Evolutionary conservation across 2,329 filamentous ascomycete species (phyloP), one percentile per base, ranked within the genome.

Genomic region (Colletotrichum tanaceti): DNA sequence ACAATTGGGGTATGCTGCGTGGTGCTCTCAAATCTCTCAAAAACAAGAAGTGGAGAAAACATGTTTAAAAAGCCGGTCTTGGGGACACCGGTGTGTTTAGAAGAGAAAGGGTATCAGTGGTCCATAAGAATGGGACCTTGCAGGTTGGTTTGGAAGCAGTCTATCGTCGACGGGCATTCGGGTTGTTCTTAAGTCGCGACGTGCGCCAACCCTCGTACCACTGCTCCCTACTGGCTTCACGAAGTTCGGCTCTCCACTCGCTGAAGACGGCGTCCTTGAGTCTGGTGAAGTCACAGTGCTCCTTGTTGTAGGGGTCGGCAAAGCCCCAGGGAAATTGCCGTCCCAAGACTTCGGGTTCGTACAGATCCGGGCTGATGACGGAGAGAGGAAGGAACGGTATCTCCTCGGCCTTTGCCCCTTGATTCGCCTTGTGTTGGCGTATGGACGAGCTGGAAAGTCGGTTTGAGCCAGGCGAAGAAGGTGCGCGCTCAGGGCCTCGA

Each of bases 121-220:
- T 50, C 38, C 28, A 10, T 35, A 35, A 35, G 50, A 59, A 38
- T 32, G 55, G 5, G 43, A 16, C 35, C 50, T 47, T 28, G 44
- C 20, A 35, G 22, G 55, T 43, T 53, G 62, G 58, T 18, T 52
- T 49, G 38, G 50, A 54, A 59, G 22, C 50, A 47, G 44, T 68
- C 74, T 76, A 82, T 75, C 78, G 74, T 55, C 75, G 77, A 67
- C 77, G 77, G 71, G 77, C 75, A 20, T 78, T 74, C n/a, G 80
- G 75, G 66, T 84, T 82, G 71, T 84, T 81, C 80, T 89, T 89
- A 72, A 91, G 85, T 64, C 88, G 84, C 79, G 83, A 90, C 10
- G 89, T 98, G 80, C 96, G 90, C 96, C 95, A 98, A 74, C 92
- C 90, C 80, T 98, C 95, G 75, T 98, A 98, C 93, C 94, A 98